Evolutionary conservation across 1,284 basidiomycete species (phyloP), one percentile per base, ranked within the genome.

Genomic region (Mrakiaceae sp.): DNA sequence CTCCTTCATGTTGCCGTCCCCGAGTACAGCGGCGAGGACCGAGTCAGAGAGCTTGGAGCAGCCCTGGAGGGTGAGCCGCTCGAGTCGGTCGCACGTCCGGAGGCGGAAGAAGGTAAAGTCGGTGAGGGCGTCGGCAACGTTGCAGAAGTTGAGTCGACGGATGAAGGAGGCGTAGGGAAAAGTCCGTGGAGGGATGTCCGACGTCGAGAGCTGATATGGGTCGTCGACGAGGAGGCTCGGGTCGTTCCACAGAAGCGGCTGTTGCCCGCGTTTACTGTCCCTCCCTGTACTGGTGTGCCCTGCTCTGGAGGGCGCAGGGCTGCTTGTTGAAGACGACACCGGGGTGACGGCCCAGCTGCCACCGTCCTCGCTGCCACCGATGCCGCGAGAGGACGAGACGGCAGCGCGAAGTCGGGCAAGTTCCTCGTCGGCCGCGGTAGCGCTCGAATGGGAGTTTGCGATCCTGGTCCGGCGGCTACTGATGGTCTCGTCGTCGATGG

Each of bases 141-240:
- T 81, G 63, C 87, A 82, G 73, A 98, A 89, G 74, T 97, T 96
- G 72, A 99, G 84, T 27, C 96, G 85, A 54, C 91, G 87, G 69
- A 98, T 86, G 72, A 95, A 93, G 64, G 81, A 80, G 55, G 89
- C 82, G 73, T 98, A 98, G 5, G 87, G 86, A 76, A 98, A 95
- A 0, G 88, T 88, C 69, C 86, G 83, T n/a, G 71, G 67, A 1
- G 70, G 62, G 27, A 27, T 27, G 27, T 27, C 27, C 27, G 27
- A 27, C 27, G 27, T 27, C 27, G 27, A 27, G 27, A 27, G 27
- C 27, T 27, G 27, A 27, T 27, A 2, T 5, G 60, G 60, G 50
- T 61, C 60, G 50, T 61, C 60, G 60, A 61, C n/a, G 51, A 61
- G 51, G 43, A 61, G 54, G 40, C 39, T 16, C 4, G 60, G 60